phyloP scores from a whole-genome alignment of 1,139 yeast genomes.

The Suhomyces wounanorum region DNA sequence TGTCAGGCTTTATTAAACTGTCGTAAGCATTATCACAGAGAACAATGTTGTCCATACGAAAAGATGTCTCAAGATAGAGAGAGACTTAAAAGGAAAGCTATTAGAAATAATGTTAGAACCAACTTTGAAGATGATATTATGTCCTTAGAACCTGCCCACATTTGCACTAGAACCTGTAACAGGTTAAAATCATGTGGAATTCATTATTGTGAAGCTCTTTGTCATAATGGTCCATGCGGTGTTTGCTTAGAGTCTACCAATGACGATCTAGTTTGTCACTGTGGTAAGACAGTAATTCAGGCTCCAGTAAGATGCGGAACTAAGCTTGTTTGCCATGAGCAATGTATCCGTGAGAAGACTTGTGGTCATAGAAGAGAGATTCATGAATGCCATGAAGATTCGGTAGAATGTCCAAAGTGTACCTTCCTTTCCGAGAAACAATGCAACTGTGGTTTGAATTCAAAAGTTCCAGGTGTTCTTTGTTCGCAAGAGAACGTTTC shows the following conservation, averaged over 20 bases:
- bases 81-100: conserved; percentile 52
- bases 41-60: conserved; percentile 71
- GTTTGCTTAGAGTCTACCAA: conserved; percentile 82
- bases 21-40: conserved; percentile 75
- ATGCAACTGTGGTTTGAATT: conserved; percentile 72
- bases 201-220: conserved; percentile 72
- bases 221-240: conserved; percentile 84
- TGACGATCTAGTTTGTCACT: conserved; percentile 79
- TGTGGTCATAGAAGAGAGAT: conserved; percentile 80
- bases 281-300: conserved; percentile 76
- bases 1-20: conserved; percentile 80
- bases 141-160: conserved; percentile 73
- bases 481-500: conserved; percentile 72
- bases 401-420: conserved; percentile 72
- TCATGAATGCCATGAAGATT: conserved; percentile 75
- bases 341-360: conserved; percentile 57
- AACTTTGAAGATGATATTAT: conserved; percentile 50
- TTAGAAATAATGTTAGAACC: conserved; percentile 42
- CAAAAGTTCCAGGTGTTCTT: conserved; percentile 59
- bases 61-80: conserved; percentile 64
- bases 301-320: conserved; percentile 95
- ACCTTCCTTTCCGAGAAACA: conserved; percentile 60
- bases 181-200: conserved; percentile 66
- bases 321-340: conserved; percentile 66
- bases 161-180: conserved; percentile 74